phyloP scores from a whole-genome alignment of 768 basidiomycete species.

The Lactarius indigo region DNA sequence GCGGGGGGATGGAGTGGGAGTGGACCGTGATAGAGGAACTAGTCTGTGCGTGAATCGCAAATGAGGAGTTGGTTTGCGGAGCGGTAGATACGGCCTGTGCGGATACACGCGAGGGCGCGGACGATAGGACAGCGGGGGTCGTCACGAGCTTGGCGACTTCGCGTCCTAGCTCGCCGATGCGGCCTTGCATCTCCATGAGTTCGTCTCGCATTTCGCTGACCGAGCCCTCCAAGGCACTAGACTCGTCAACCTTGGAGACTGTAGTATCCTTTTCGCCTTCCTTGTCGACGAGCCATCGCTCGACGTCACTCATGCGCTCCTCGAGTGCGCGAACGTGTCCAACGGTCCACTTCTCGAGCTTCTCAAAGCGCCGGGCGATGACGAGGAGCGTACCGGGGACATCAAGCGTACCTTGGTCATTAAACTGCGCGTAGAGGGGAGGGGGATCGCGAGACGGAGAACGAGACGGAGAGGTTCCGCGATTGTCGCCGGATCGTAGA shows the following conservation, averaged over 20 bases:
- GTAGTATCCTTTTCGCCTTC: conserved; percentile 30
- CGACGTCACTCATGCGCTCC: conserved; percentile 89
- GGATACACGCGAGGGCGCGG: conserved; percentile 47
- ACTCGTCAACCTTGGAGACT: conserved; percentile 23
- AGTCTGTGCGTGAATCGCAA: conserved; percentile 37
- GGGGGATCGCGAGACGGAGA: conserved; percentile 57
- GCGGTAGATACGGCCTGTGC: conserved; percentile 42
- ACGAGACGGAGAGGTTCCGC: conserved; percentile 45
- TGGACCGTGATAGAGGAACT: conserved; percentile 32
- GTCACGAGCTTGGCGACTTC: conserved; percentile 75
- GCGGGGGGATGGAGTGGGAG: conserved; percentile 30
- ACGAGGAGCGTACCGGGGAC: conserved; percentile 68
- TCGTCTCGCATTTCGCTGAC: conserved; percentile 62
- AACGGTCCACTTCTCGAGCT: conserved; percentile 87
- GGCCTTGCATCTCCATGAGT: conserved; percentile 67
- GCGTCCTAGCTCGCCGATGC: conserved; percentile 69
- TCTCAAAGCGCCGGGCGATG: conserved; percentile 80
- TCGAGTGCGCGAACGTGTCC: conserved; percentile 87
- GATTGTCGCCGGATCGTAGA: conserved; percentile 47
- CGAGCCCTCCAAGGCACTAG: conserved; percentile 36
- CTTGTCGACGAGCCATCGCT: conserved; percentile 83
- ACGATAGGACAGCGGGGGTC: conserved; percentile 49
- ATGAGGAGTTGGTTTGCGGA: conserved; percentile 47
- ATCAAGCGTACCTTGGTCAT: conserved; percentile 66
- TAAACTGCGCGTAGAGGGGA: conserved; percentile 77